Evolutionary conservation across 1,284 basidiomycete genomes (phyloP), one percentile per base, ranked within the genome.

Genomic region (Papiliotrema flavescens): DNA sequence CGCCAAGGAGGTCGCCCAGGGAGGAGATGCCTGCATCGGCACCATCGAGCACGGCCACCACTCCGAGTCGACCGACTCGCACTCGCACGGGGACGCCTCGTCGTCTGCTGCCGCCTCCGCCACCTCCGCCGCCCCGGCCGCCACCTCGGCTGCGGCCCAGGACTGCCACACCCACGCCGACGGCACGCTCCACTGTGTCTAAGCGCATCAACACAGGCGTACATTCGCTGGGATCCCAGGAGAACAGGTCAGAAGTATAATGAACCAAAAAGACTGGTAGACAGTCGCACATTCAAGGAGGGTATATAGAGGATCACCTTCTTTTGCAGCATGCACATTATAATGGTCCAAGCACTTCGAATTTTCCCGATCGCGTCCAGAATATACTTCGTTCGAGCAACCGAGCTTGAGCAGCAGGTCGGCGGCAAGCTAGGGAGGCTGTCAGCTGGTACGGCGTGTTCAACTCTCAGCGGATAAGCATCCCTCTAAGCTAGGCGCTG

Each of bases 101-200:
- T 34, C 58, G 2, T 34, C 61, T 28, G 32, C 55, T 32, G 39
- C 59, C 28, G 35, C 57, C 9, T 41, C 57, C 32, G 36, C 44
- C 39, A 23, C 55, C 17, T 32, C 51, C 39, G 34, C 50, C 49
- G 46, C 46, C 22, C 37, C 63, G 20, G 43, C 55, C 47, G 53
- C 55, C 23, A 37, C 63, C 28, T 55, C 65, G 14, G 36, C 60
- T 11, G 58, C 59, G 35, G 47, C 56, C 22, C 49, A 57, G 20
- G 63, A 63, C 15, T 73, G 74, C 61, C 72, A 74, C 62, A 70
- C 68, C 32, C 72, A 74, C 55, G 58, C 66, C 23, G 72, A 71
- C 40, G 71, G 71, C 40, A n/a, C 44, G 45, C 41, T 26, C 11
- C 49, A 50, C 49, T 50, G 49, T 20, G 35, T n/a, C 13, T 49